These are phyloP conservation scores for Exserohilum turcica DNA, from an alignment of 2,329 filamentous ascomycete genomes.

Conservation along the genomic window DNA sequence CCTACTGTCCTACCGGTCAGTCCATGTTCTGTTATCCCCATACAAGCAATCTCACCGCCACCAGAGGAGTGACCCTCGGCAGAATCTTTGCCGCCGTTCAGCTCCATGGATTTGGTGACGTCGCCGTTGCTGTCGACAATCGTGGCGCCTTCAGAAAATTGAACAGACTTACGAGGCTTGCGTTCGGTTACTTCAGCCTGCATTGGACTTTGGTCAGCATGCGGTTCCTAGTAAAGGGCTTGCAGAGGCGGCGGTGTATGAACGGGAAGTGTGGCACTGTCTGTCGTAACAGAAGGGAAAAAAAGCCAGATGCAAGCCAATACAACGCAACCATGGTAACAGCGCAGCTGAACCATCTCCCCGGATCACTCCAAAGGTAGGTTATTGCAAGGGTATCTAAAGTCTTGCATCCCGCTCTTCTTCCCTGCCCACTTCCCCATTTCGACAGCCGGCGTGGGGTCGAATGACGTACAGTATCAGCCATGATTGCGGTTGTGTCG, in stretches of 20 bases:
- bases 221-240: background rate
- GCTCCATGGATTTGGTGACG: conserved; percentile 73
- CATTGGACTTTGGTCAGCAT: conserved; percentile 32
- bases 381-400: background rate
- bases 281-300: background rate
- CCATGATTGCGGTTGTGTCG: conserved; percentile 56
- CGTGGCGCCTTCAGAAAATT: conserved; percentile 85
- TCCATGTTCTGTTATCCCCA: conserved; percentile 10
- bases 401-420: conserved; percentile 1
- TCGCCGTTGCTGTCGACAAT: conserved; percentile 90
- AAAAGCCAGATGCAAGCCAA: conserved; percentile 1
- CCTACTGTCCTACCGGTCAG: conserved; percentile 33
- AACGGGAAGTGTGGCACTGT: background rate
- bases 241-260: background rate
- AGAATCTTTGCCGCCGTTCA: conserved; percentile 76
- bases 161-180: conserved; percentile 89
- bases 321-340: background rate
- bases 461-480: conserved; percentile 50
- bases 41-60: conserved; percentile 28
- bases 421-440: conserved; percentile 18
- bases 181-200: conserved; percentile 59
- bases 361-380: background rate
- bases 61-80: conserved; percentile 70
- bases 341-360: background rate
- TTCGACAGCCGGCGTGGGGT: conserved; percentile 33